Evolutionary conservation across 2,329 filamentous ascomycete genomes (phyloP), one percentile per base, ranked within the genome.

Genomic region (Eurotiales sp.): DNA sequence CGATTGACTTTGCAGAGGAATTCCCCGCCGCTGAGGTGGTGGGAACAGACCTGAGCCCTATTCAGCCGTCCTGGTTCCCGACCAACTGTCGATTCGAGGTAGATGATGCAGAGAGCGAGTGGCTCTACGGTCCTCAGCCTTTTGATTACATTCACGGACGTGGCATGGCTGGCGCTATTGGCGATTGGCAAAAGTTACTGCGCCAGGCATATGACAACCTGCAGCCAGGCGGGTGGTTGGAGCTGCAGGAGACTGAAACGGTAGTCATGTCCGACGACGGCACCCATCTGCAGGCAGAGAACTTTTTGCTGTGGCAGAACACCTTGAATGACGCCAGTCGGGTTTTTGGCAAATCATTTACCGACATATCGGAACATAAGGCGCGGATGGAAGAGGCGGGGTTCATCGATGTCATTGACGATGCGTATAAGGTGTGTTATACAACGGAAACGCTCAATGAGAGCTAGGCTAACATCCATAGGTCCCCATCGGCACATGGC

Each of bases 401-500:
- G 0, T 82, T 81, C 51, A 63, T 70, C 14, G 72, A 79, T 46
- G 71, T 82, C 0, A 64, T 64, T 0, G 72, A 79, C 54, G 62
- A 67, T 2, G 54, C 72, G 2, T 77, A 67, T 55, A 74, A 71
- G 52, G 58, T 61, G 12, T 14, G 10, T 29, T 15, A 12, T 32
- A 10, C 7, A 32, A 41, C 14, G 27, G 32, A 44, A 47, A 41
- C 49, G 56, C 30, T 17, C n/a, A n/a, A n/a, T 6, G 29, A 23
- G 36, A 15, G 36, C 10, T 17, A 34, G 25, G 36, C 43, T 40
- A 25, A 37, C 25, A 12, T 15, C 6, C 3, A 21, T 32, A 59
- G 55, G 75, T 76, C 68, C 77, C 77, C 1, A 68, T 65, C 3
- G 77, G 75, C 55, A 55, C 64, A 7, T 80, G 78, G 77, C 74